phyloP scores from a whole-genome alignment of 371 early-diverging fungal species.

The Circinella minor region DNA sequence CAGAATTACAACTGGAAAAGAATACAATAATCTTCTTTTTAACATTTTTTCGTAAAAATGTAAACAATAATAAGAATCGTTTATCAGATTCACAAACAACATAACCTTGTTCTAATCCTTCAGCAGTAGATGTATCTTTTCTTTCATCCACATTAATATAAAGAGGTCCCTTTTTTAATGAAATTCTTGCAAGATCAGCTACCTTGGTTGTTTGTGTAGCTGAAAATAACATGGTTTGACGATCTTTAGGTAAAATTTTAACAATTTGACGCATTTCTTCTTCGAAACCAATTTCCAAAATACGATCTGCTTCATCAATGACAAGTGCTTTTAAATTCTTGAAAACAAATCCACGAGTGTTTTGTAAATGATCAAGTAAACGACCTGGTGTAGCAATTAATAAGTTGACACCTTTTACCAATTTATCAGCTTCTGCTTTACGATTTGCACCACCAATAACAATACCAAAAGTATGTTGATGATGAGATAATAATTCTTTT shows the following conservation, averaged over 20 bases:
- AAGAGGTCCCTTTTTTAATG: slow-evolving; percentile 74
- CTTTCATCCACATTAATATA: slow-evolving; percentile 53
- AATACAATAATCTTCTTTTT: slow-evolving; percentile 85
- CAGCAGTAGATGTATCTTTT: slow-evolving; percentile 29
- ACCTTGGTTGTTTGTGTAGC: slow-evolving; percentile 90
- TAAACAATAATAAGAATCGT: slow-evolving; percentile 36
- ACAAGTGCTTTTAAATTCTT: slow-evolving; percentile 87
- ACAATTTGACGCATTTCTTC: slow-evolving; percentile 89
- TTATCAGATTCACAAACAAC: slow-evolving; percentile 52
- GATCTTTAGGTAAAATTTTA: slow-evolving; percentile 67
- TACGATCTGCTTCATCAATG: slow-evolving; percentile 98
- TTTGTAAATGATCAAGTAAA: slow-evolving; percentile 92
- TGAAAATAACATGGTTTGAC: slow-evolving; percentile 91
- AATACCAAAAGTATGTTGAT: slow-evolving; percentile 86
- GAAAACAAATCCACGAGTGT: slow-evolving; percentile 83
- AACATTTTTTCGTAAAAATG: slow-evolving; percentile 35
- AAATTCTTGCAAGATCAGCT: slow-evolving; percentile 78
- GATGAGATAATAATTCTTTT: slow-evolving; percentile 90
- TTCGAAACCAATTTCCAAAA: slow-evolving; percentile 96
- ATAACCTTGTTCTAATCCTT: slow-evolving; percentile 44
- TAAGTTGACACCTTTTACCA: slow-evolving; percentile 92
- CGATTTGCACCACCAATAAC: slow-evolving; percentile 94
- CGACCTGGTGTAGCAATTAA: slow-evolving; percentile 99
- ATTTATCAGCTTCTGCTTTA: slow-evolving; percentile 88
- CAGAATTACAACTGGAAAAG: slow-evolving; percentile 88